phyloP scores from a whole-genome alignment of 2,329 filamentous ascomycete species.

The Teratosphaeriaceae sp. region DNA sequence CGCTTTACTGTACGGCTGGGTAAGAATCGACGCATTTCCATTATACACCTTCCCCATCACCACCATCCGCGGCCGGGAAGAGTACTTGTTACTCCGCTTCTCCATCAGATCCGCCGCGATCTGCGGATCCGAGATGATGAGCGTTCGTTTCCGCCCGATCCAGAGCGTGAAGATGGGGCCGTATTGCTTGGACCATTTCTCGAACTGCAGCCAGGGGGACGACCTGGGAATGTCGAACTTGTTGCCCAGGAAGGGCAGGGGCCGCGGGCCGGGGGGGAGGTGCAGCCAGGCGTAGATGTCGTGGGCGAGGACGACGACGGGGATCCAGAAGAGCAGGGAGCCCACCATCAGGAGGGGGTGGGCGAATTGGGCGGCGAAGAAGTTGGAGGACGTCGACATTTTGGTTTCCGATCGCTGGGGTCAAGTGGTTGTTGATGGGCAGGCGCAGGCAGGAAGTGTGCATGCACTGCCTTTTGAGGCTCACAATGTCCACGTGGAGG shows the following conservation, averaged over 20 bases:
- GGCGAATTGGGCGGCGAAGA: conserved; percentile 4
- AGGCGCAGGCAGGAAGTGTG: too few species aligned
- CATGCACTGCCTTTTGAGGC: too few species aligned
- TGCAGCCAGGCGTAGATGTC: conserved; percentile 30
- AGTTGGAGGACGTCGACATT: not conserved
- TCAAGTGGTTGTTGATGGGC: too few species aligned
- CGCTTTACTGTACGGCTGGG: conserved; percentile 44
- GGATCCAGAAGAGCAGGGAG: conserved; percentile 9
- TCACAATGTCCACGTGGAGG: too few species aligned
- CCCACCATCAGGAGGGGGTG: conserved; percentile 21
- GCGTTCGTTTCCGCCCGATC: conserved; percentile 39
- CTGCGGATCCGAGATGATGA: conserved; percentile 40
- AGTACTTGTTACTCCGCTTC: conserved; percentile 40
- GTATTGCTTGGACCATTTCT: conserved; percentile 39
- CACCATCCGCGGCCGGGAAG: conserved; percentile 39
- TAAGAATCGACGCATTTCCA: conserved; percentile 39
- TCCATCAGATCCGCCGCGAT: conserved; percentile 41
- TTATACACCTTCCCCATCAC: conserved; percentile 41
- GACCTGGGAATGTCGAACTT: conserved; percentile 27
- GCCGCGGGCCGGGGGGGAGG: conserved; percentile 43
- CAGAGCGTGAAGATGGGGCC: conserved; percentile 44
- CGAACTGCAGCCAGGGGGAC: conserved; percentile 36
- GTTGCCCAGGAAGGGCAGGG: conserved; percentile 42
- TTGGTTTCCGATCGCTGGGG: too few species aligned
- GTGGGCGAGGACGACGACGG: conserved; percentile 21